A percentile compares a stretch with the other conserved stretches of the same genome.
These are phyloP conservation scores for Pascua guehoae DNA, from an alignment of 1,284 basidiomycete species.

Conservation along the genomic window DNA sequence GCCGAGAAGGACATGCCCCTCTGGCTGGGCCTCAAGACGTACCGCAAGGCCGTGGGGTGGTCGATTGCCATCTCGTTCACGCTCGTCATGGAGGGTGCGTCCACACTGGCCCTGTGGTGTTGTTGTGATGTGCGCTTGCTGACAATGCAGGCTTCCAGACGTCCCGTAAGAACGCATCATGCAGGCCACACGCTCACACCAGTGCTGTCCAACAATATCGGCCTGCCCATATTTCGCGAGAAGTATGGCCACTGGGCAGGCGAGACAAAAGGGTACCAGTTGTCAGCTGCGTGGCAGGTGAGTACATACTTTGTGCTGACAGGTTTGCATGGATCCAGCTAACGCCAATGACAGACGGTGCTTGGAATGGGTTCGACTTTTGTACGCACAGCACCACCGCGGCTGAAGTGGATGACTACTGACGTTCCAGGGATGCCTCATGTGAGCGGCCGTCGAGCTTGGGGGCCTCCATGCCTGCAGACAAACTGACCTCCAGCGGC, in stretches of 20 bases:
- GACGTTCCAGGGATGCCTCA: no score
- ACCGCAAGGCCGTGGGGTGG: neutral
- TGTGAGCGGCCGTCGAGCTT: slow-evolving; percentile 7
- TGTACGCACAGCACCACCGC: no score
- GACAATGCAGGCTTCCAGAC: neutral
- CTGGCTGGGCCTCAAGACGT: slow-evolving; percentile 30
- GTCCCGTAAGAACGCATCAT: neutral
- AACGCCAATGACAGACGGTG: no score
- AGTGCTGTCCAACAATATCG: slow-evolving; percentile 12
- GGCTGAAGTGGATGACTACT: no score
- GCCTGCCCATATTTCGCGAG: slow-evolving; percentile 11
- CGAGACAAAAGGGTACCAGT: slow-evolving; percentile 19
- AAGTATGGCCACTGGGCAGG: slow-evolving; percentile 16
- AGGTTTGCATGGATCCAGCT: no score
- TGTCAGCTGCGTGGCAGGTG: slow-evolving; percentile 30
- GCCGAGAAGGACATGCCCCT: slow-evolving; percentile 46
- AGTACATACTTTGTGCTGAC: slow-evolving; percentile 23
- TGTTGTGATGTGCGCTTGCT: neutral
- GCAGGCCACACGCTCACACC: neutral
- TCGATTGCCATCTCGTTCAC: slow-evolving; percentile 28
- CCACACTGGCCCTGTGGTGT: neutral
- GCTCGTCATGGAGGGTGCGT: slow-evolving; percentile 52
- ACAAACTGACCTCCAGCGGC: slow-evolving; percentile 18
- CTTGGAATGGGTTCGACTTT: no score
- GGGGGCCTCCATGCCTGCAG: slow-evolving; percentile 17